phyloP scores from a whole-genome alignment of 768 basidiomycete species.

The Tremella yokohamensis region DNA sequence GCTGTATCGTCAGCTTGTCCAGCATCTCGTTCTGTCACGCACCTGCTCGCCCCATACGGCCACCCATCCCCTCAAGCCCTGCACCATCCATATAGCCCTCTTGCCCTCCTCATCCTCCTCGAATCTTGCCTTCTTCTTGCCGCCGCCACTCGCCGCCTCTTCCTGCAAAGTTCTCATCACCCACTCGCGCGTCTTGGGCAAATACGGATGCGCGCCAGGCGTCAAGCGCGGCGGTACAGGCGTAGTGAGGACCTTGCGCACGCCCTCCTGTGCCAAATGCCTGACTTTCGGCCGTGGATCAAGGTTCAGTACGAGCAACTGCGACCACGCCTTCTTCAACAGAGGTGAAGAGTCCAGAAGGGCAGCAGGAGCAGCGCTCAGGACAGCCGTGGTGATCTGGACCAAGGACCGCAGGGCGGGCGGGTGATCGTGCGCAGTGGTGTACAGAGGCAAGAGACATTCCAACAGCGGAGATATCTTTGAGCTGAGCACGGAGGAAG shows the following conservation, averaged over 20 bases:
- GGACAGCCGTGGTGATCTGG: conserved; percentile 66
- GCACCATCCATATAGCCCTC: conserved; percentile 60
- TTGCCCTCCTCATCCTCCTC: conserved; percentile 58
- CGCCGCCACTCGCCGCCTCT: conserved; percentile 60
- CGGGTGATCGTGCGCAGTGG: conserved; percentile 64
- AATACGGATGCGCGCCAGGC: conserved; percentile 72
- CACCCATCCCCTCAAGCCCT: conserved; percentile 59
- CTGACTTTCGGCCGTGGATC: conserved; percentile 93
- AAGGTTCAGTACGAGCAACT: conserved; percentile 73
- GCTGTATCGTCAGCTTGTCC: conserved; percentile 57
- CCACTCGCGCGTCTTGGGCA: conserved; percentile 77
- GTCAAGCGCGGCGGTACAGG: conserved; percentile 70
- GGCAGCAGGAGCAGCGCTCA: conserved; percentile 67
- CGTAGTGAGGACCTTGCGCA: conserved; percentile 68
- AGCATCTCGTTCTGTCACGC: too few relatives aligned
- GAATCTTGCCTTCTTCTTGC: conserved; percentile 57
- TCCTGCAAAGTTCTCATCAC: conserved; percentile 64
- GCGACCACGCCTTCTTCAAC: conserved; percentile 77
- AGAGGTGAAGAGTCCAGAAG: conserved; percentile 60
- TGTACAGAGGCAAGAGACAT: conserved; percentile 75
- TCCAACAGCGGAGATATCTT: conserved; percentile 68
- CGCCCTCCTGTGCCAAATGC: conserved; percentile 78
- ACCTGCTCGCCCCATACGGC: conserved; percentile 62
- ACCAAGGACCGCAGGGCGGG: conserved; percentile 73
- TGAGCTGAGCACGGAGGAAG: conserved; percentile 72